Evolutionary conservation across 441 rosid genomes (phyloP), one percentile per base, ranked within the genome.

Genomic region (Manihot esculenta): DNA sequence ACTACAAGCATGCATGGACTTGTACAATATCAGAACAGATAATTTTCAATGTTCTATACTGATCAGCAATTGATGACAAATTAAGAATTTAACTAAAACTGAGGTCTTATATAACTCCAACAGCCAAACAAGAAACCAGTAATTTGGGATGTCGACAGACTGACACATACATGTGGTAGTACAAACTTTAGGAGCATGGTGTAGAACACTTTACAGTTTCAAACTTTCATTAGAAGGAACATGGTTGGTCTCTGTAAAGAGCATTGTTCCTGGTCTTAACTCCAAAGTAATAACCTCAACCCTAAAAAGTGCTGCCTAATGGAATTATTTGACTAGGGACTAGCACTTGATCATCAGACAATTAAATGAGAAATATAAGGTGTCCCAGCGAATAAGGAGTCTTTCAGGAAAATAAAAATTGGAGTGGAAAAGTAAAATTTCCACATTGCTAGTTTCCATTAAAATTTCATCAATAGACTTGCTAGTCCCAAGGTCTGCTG

Each of bases 201-300:
- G 33, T 7, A 13, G 30, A 45, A 24, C n/a, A 27, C 8, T 38
- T 38, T 1, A 38, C 13, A n/a, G 30, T 33, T 26, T 2, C 26
- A 14, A 20, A 13, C 24, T 67, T 64, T 44, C 71, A 38, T 38
- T 41, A 15, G 42, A 67, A 67, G 15, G 20, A 63, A 63, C 45
- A 24, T 45, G 67, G 11, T 15, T 11, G 18, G 1, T 17, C 42
- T 48, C 54, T 44, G 18, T 4, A 12, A n/a, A 18, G 0, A 41
- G 30, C 23, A 60, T 20, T 23, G 15, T 2, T 4, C 3, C 64
- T 20, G 12, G 56, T 23, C 45, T 10, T 48, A 26, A 26, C 68
- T 23, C 45, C 18, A 17, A 26, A 26, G 56, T 13, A 48, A 24
- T 47, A 13, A 69, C n/a, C 7, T 8, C 20, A 23, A 33, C 56